Conservation (phyloP, 371 early-diverging fungal genomes). For the Mortierella sp. region DNA sequence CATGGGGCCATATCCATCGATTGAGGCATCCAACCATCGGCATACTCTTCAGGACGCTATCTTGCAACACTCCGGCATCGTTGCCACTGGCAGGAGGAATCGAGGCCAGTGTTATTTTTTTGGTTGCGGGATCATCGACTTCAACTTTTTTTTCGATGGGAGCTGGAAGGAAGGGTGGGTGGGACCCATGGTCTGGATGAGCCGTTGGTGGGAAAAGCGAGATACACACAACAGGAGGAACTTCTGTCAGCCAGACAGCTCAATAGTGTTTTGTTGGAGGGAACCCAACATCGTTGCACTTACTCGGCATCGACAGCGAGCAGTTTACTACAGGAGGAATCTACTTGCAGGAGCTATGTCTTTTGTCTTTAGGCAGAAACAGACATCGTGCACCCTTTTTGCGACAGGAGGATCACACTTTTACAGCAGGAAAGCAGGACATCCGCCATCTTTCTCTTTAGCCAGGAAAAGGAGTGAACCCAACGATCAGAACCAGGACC, state of each 20-base stretch:
- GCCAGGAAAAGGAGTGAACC: neutral
- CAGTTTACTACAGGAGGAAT: neutral
- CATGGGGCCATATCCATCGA: neutral
- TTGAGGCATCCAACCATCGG: constrained; percentile 1
- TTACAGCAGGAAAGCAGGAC: neutral
- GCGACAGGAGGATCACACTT: neutral
- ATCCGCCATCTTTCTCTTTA: neutral
- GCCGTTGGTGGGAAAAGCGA: neutral
- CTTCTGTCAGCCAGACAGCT: neutral
- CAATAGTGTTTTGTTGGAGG: neutral
- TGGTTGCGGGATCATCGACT: neutral
- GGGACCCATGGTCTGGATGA: neutral
- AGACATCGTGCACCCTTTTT: neutral
- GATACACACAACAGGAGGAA: neutral
- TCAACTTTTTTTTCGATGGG: neutral
- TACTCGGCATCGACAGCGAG: neutral
- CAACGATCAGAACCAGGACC: neutral
- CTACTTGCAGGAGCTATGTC: neutral
- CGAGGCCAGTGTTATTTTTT: neutral
- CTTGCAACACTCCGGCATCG: neutral
- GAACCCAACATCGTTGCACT: neutral
- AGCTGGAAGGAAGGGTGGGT: neutral
- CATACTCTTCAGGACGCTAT: neutral
- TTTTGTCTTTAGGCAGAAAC: neutral
- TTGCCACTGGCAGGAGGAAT: neutral